A percentile compares a stretch with the other conserved stretches of the same genome.
These are phyloP conservation scores for Brassica napus DNA, from an alignment of 345 rosid genomes.

Conservation along the genomic window DNA sequence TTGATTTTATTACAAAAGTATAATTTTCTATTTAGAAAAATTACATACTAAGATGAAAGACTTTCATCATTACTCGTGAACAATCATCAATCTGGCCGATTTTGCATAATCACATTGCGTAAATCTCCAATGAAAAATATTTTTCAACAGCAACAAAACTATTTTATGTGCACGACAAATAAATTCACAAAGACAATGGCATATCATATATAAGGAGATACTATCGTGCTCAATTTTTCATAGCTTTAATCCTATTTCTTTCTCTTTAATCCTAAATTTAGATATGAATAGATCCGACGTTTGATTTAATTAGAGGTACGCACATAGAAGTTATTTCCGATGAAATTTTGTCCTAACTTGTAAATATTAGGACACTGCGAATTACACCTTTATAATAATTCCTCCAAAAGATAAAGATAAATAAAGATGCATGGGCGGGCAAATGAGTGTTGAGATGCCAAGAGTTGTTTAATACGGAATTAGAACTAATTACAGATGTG, in stretches of 20 bases:
- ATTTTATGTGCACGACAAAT: neutral
- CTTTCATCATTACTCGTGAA: too few species aligned
- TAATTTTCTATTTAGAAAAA: too few species aligned
- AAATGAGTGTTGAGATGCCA: conserved; percentile 41
- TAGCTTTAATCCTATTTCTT: too few species aligned
- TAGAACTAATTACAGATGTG: conserved; percentile 32
- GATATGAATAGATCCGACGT: neutral
- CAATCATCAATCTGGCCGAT: too few species aligned
- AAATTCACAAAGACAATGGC: neutral
- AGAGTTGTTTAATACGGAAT: conserved; percentile 39
- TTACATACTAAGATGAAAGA: too few species aligned
- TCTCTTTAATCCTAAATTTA: too few species aligned
- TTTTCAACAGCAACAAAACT: too few species aligned
- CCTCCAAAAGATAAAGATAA: conserved; percentile 17
- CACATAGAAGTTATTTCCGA: neutral
- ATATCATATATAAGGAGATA: neutral
- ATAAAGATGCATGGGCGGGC: conserved; percentile 30
- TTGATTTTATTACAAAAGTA: too few species aligned
- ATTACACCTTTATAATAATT: neutral
- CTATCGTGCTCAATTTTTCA: neutral
- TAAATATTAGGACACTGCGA: neutral
- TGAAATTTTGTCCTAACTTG: neutral
- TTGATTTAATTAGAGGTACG: neutral
- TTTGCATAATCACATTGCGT: too few species aligned
- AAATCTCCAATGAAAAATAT: too few species aligned